Conservation (phyloP, 495 filamentous ascomycete species). For the Neurospora terricola region DNA sequence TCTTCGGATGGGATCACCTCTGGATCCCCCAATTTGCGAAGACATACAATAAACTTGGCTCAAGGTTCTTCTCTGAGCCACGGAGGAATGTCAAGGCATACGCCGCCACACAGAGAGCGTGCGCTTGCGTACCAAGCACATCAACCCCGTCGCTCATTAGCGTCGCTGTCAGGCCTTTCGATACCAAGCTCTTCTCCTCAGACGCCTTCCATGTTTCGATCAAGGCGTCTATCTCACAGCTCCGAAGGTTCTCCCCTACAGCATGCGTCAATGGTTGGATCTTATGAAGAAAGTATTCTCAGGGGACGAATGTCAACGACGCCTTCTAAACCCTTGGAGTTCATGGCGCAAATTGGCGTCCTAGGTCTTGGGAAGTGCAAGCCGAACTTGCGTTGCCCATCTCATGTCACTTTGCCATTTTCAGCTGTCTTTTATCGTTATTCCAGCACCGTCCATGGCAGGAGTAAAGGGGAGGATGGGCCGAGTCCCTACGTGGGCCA, state of each 20-base stretch:
- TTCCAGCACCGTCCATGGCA: slow-evolving; percentile 50
- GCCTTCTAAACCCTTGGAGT: slow-evolving; percentile 86
- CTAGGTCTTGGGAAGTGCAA: slow-evolving; percentile 87
- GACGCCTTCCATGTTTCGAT: slow-evolving; percentile 43
- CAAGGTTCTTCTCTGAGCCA: slow-evolving; percentile 20
- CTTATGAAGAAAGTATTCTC: slow-evolving; percentile 94
- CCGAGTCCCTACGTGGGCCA: slow-evolving; percentile 94
- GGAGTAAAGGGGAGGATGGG: slow-evolving; percentile 58
- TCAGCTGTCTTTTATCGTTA: slow-evolving; percentile 97
- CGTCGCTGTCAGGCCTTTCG: slow-evolving; percentile 48
- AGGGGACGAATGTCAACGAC: slow-evolving; percentile 94
- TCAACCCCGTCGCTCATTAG: slow-evolving; percentile 64
- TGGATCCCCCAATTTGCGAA: slow-evolving; percentile 20
- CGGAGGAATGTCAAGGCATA: slow-evolving; percentile 22
- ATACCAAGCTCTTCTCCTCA: slow-evolving; percentile 47
- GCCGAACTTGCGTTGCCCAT: slow-evolving; percentile 70
- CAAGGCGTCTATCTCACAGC: slow-evolving; percentile 60
- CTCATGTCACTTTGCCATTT: slow-evolving; percentile 88
- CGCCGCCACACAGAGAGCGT: slow-evolving; percentile 39
- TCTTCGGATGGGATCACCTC: slow-evolving; percentile 35
- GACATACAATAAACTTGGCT: slow-evolving; percentile 30
- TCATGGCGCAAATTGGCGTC: slow-evolving; percentile 92
- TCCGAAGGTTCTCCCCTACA: slow-evolving; percentile 69
- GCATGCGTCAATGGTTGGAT: slow-evolving; percentile 92
- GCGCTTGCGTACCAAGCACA: slow-evolving; percentile 55